phyloP scores from a whole-genome alignment of 2,329 filamentous ascomycete genomes.

The Epichloe uncinata region DNA sequence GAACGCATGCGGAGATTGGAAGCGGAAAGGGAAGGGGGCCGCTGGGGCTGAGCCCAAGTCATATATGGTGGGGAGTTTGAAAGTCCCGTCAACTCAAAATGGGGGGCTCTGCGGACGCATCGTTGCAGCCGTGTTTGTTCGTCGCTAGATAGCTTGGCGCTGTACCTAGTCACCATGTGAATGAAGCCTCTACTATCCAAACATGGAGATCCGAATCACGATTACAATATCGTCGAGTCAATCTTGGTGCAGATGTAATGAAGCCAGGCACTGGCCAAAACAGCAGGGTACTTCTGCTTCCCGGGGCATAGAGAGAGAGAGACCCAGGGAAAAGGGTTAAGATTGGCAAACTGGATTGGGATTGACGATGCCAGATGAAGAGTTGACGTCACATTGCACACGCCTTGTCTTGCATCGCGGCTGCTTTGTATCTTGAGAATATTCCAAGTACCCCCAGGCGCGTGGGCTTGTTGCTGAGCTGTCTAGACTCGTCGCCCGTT shows the following conservation, averaged over 20 bases:
- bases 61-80: too few relatives aligned
- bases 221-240: too few relatives aligned
- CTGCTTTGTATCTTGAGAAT: background rate
- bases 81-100: too few relatives aligned
- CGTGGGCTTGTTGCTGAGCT: too few relatives aligned
- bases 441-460: background rate
- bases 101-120: too few relatives aligned
- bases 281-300: slow-evolving; percentile 31
- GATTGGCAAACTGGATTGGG: background rate
- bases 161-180: too few relatives aligned
- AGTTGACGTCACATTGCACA: background rate
- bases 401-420: too few relatives aligned
- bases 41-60: slow-evolving; percentile 29
- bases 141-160: background rate
- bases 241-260: slow-evolving; percentile 9
- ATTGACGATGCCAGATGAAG: background rate
- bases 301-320: too few relatives aligned
- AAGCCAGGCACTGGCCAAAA: slow-evolving; percentile 37
- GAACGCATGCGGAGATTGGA: slow-evolving; percentile 42
- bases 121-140: background rate
- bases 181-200: too few relatives aligned
- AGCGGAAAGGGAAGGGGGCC: slow-evolving; percentile 42
- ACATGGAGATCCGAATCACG: too few relatives aligned
- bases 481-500: background rate
- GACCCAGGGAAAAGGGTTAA: too few relatives aligned